phyloP scores from a whole-genome alignment of 2,329 filamentous ascomycete species.

The Cercospora sp. region DNA sequence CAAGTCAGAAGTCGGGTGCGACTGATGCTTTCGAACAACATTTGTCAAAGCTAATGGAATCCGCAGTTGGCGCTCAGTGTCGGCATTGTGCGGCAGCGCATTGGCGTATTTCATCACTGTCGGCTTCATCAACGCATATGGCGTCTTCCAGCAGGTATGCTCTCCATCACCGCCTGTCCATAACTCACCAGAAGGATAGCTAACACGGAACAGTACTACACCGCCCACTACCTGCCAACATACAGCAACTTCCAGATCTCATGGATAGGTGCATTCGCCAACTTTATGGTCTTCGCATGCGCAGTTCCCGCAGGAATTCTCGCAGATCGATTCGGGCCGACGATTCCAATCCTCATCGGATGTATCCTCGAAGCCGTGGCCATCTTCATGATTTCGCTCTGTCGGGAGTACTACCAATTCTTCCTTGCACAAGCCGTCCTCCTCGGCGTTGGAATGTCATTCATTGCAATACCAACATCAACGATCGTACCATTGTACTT shows the following conservation, averaged over 20 bases:
- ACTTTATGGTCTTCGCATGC: slow-evolving; percentile 31
- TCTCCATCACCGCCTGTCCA: not conserved
- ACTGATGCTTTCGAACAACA: not conserved
- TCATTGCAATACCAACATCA: slow-evolving; percentile 50
- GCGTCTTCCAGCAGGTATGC: slow-evolving; percentile 26
- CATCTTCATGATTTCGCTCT: slow-evolving; percentile 50
- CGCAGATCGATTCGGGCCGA: slow-evolving; percentile 34
- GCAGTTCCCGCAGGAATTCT: slow-evolving; percentile 34
- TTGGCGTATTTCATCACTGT: slow-evolving; percentile 30
- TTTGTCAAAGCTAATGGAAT: not conserved
- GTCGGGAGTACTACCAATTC: slow-evolving; percentile 53
- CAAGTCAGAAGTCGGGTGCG: not conserved
- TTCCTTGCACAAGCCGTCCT: slow-evolving; percentile 54
- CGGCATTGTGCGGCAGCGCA: slow-evolving; percentile 24
- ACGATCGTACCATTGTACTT: slow-evolving; percentile 51
- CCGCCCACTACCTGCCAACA: slow-evolving; percentile 20
- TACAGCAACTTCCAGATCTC: slow-evolving; percentile 32
- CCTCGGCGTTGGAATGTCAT: slow-evolving; percentile 44
- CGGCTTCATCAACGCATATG: slow-evolving; percentile 34
- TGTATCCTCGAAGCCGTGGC: slow-evolving; percentile 44
- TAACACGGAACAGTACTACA: slow-evolving; percentile 29
- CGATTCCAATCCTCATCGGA: slow-evolving; percentile 24
- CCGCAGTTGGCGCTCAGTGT: slow-evolving; percentile 19
- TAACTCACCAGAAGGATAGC: not conserved
- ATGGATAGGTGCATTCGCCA: slow-evolving; percentile 35